Conservation (phyloP, 805 yeast genomes). For the Saturnispora galanensis region DNA sequence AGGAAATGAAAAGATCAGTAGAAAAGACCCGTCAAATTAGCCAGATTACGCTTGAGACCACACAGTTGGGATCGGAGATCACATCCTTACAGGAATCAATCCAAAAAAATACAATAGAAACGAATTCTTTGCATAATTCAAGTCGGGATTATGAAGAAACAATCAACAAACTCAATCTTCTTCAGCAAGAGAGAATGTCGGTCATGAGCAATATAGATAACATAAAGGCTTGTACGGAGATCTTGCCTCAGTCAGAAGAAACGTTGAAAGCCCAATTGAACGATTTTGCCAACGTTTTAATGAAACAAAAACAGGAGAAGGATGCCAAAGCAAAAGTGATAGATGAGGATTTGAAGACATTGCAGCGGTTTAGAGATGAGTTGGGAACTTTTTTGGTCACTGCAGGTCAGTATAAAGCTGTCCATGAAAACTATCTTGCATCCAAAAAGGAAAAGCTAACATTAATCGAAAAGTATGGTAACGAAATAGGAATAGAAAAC, state of each 20-base stretch:
- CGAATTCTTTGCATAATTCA: conserved; percentile 56
- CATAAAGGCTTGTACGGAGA: conserved; percentile 36
- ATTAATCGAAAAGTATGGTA: conserved; percentile 8
- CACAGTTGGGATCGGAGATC: conserved; percentile 38
- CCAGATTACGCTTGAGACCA: conserved; percentile 35
- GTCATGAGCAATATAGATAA: conserved; percentile 43
- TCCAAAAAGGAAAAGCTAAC: conserved; percentile 13
- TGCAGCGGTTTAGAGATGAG: conserved; percentile 22
- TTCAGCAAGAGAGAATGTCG: conserved; percentile 38
- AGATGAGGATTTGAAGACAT: conserved; percentile 5
- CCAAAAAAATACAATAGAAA: conserved; percentile 41
- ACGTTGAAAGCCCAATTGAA: conserved; percentile 31
- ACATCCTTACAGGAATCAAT: conserved; percentile 40
- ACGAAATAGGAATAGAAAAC: conserved; percentile 6
- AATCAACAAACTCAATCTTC: conserved; percentile 50
- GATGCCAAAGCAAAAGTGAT: conserved; percentile 15
- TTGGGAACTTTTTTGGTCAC: conserved; percentile 32
- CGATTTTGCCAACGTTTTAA: conserved; percentile 30
- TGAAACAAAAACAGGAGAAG: conserved; percentile 18
- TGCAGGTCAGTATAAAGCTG: conserved; percentile 46
- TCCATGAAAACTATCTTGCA: conserved; percentile 17
- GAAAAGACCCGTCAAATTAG: conserved; percentile 41
- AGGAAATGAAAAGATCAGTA: conserved; percentile 65
- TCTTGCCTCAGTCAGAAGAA: conserved; percentile 35
- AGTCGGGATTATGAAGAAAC: conserved; percentile 76